Conservation (phyloP, 2,329 filamentous ascomycete species). For the Hymenoscyphus linearis region DNA sequence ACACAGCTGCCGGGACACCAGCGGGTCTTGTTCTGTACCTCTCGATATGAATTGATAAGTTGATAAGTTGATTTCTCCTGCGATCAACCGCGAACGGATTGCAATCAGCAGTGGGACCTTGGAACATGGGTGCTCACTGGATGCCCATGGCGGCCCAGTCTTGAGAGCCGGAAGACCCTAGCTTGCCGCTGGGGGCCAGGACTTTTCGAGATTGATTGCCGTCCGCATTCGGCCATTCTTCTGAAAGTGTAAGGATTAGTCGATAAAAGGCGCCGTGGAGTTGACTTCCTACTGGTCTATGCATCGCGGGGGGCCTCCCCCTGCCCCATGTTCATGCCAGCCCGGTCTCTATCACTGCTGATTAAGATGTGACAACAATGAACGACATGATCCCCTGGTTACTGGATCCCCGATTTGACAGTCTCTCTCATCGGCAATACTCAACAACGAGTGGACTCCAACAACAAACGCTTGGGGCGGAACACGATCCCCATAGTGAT, state of each 20-base stretch:
- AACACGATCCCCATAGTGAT: not conserved
- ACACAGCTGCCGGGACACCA: constrained; percentile 13
- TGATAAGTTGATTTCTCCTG: not conserved
- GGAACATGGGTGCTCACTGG: not conserved
- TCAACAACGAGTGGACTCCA: not conserved
- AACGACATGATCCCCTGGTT: constrained; percentile 7
- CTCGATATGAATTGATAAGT: not conserved
- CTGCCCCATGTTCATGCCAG: constrained; percentile 8
- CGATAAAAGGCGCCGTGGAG: constrained; percentile 13
- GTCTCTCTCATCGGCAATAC: constrained; percentile 6
- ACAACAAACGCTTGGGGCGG: not conserved
- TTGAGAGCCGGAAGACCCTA: not conserved
- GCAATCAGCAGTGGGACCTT: constrained; percentile 5
- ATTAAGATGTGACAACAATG: constrained; percentile 21
- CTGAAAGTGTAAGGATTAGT: constrained; percentile 4
- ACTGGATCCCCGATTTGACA: constrained; percentile 7
- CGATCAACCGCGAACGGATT: not conserved
- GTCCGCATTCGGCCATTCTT: constrained; percentile 14
- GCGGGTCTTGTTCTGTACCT: constrained; percentile 9
- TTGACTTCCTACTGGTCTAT: constrained; percentile 14
- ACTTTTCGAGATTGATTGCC: constrained; percentile 4
- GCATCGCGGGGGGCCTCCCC: not conserved
- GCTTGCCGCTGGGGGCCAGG: constrained; percentile 13
- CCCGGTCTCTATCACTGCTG: constrained; percentile 13
- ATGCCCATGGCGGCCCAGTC: not conserved